Percentiles rank a stretch among this genome's conserved stretches.
Conservation (phyloP, 768 basidiomycete species). For the Hygrocybe coccinea region DNA sequence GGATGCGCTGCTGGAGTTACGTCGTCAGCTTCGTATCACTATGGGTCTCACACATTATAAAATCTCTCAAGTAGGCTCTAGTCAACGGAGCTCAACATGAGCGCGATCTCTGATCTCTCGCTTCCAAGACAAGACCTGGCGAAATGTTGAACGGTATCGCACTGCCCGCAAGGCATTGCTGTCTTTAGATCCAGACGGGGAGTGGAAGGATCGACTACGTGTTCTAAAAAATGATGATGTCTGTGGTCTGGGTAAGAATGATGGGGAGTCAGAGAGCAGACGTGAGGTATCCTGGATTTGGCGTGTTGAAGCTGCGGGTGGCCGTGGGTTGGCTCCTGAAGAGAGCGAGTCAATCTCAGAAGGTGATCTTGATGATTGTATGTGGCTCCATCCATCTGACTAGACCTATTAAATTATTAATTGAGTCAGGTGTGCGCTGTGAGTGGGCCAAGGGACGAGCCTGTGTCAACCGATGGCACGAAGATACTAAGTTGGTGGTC, state of each 20-base stretch:
- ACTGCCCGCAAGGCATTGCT: not conserved
- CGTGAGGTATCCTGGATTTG: conserved; percentile 10
- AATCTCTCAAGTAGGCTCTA: not conserved
- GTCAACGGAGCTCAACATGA: conserved; percentile 5
- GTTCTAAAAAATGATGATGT: conserved; percentile 2
- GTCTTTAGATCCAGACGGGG: conserved; percentile 5
- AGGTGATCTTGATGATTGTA: not conserved
- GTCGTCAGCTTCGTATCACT: conserved; percentile 6
- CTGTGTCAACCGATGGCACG: conserved; percentile 16
- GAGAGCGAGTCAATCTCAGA: not conserved
- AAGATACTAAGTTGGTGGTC: conserved; percentile 19
- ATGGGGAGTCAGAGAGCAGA: conserved; percentile 3
- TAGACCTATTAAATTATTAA: not conserved
- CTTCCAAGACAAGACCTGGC: conserved; percentile 1
- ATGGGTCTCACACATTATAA: conserved; percentile 5
- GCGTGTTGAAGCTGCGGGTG: too few species aligned
- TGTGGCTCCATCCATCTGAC: not conserved
- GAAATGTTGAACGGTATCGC: conserved; percentile 1
- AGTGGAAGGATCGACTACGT: not conserved
- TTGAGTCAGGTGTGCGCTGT: conserved; percentile 7
- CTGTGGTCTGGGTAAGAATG: not conserved
- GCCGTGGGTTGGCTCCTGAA: too few species aligned
- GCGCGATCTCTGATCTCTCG: conserved; percentile 6
- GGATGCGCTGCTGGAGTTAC: conserved; percentile 2
- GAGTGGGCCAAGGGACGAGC: conserved; percentile 22